Conservation (phyloP, 495 filamentous ascomycete species). For the Podospora didyma region DNA sequence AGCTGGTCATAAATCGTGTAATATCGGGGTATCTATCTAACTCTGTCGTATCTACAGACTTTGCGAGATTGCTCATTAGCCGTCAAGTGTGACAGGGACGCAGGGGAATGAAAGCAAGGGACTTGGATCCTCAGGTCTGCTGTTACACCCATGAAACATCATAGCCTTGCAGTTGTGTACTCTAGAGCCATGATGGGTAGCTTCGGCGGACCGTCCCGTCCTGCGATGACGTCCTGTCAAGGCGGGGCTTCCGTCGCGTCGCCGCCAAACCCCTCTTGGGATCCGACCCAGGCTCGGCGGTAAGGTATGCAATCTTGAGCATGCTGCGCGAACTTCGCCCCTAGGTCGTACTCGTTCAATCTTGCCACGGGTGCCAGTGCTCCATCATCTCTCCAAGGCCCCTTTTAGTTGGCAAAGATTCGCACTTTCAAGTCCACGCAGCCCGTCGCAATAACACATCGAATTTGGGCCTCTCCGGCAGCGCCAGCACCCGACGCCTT, state of each 20-base stretch:
- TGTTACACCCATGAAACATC: not conserved
- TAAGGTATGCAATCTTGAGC: not conserved
- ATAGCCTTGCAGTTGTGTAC: too few relatives aligned
- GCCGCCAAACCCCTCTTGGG: not conserved
- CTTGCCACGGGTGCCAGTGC: not conserved
- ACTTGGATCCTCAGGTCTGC: not conserved
- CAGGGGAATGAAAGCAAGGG: not conserved
- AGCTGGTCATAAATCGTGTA: slow-evolving; percentile 25
- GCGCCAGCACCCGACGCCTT: slow-evolving; percentile 33
- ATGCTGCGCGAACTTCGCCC: not conserved
- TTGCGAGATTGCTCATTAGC: slow-evolving; percentile 19
- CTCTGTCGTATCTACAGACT: slow-evolving; percentile 25
- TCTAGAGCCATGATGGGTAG: too few relatives aligned
- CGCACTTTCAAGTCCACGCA: slow-evolving; percentile 59
- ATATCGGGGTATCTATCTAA: slow-evolving; percentile 34
- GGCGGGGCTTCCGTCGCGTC: not conserved
- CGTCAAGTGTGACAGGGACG: slow-evolving; percentile 12
- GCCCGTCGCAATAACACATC: slow-evolving; percentile 61
- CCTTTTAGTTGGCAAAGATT: slow-evolving; percentile 52
- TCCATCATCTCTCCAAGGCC: not conserved
- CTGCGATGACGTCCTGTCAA: not conserved
- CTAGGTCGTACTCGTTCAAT: not conserved
- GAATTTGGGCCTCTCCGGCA: slow-evolving; percentile 43
- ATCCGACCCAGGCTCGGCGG: not conserved
- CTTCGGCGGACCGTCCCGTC: not conserved